Percentiles rank a stretch among this genome's conserved stretches.
Conservation (phyloP, 306 rosid genomes). For the Rosa multiflora region DNA sequence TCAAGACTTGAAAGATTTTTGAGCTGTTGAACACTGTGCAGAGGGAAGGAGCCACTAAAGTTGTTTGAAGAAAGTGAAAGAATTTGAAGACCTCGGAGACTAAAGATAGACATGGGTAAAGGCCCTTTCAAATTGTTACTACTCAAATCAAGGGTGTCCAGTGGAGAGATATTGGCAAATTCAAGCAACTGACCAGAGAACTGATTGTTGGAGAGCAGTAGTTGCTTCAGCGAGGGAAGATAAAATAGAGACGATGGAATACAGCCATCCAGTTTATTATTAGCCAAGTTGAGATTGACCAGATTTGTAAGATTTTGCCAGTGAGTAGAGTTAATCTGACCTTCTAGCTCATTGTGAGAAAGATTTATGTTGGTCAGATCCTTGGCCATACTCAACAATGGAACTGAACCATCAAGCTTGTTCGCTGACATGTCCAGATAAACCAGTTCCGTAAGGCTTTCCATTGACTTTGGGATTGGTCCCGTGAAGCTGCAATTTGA, state of each 20-base stretch:
- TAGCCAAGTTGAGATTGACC: slow-evolving; percentile 22
- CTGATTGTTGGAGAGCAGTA: slow-evolving; percentile 18
- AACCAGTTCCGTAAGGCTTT: too few species aligned
- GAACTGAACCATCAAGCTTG: too few species aligned
- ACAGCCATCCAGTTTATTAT: slow-evolving; percentile 24
- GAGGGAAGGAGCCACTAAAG: slow-evolving; percentile 9
- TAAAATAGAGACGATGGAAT: slow-evolving; percentile 26
- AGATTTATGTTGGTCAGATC: too few species aligned
- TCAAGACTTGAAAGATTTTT: slow-evolving; percentile 12
- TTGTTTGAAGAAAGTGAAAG: slow-evolving; percentile 33
- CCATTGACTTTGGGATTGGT: slow-evolving; percentile 25
- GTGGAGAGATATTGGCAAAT: slow-evolving; percentile 15
- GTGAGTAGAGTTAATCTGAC: too few species aligned
- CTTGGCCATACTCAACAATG: too few species aligned
- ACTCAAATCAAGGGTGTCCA: slow-evolving; percentile 43
- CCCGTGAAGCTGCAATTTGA: slow-evolving; percentile 15
- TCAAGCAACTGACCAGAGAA: slow-evolving; percentile 19
- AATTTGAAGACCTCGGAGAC: neutral
- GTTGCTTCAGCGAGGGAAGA: slow-evolving; percentile 10
- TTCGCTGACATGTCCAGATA: too few species aligned
- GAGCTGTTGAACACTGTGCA: neutral
- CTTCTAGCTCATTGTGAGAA: too few species aligned
- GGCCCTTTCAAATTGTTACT: slow-evolving; percentile 44
- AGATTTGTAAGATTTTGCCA: too few species aligned
- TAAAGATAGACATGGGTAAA: slow-evolving; percentile 24